Evolutionary conservation across 2,329 filamentous ascomycete species (phyloP).

Genomic region (Aspergillus neoniger): DNA sequence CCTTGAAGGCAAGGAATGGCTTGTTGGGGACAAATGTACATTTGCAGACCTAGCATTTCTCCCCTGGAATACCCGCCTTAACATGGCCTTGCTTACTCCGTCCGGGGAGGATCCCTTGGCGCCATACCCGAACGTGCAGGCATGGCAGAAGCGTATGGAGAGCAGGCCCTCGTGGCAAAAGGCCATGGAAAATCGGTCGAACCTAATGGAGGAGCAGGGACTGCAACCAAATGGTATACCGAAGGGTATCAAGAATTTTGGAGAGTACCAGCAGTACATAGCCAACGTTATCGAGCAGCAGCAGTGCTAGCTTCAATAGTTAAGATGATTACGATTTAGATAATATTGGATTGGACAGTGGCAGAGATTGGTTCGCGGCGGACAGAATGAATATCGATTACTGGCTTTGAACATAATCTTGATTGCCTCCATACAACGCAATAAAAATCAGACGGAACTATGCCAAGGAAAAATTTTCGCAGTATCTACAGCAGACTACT

Average conservation of each 20-base stretch:
- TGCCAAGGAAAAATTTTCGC: too few relatives aligned
- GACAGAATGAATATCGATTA: too few relatives aligned
- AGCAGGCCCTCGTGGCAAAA: not conserved
- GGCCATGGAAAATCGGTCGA: not conserved
- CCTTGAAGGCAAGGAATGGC: not conserved
- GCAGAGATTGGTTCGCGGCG: too few relatives aligned
- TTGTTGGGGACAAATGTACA: conserved; percentile 9
- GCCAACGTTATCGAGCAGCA: conserved; percentile 6
- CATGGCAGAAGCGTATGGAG: not conserved
- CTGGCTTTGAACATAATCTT: too few relatives aligned
- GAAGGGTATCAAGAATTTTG: not conserved
- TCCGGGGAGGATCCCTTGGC: not conserved
- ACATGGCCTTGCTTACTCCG: not conserved
- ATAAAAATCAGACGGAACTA: too few relatives aligned
- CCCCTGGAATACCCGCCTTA: not conserved
- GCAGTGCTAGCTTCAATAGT: conserved; percentile 12
- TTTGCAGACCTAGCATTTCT: conserved; percentile 6
- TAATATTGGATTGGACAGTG: too few relatives aligned
- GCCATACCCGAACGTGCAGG: conserved; percentile 2
- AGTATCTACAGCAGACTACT: too few relatives aligned
- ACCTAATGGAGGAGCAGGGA: conserved; percentile 3
- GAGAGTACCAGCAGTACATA: not conserved
- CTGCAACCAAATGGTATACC: not conserved
- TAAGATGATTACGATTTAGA: too few relatives aligned
- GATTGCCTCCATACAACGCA: too few relatives aligned